Base-by-base conservation (phyloP, 2,329 filamentous ascomycete species). In the Fusarium stilboides region DNA sequence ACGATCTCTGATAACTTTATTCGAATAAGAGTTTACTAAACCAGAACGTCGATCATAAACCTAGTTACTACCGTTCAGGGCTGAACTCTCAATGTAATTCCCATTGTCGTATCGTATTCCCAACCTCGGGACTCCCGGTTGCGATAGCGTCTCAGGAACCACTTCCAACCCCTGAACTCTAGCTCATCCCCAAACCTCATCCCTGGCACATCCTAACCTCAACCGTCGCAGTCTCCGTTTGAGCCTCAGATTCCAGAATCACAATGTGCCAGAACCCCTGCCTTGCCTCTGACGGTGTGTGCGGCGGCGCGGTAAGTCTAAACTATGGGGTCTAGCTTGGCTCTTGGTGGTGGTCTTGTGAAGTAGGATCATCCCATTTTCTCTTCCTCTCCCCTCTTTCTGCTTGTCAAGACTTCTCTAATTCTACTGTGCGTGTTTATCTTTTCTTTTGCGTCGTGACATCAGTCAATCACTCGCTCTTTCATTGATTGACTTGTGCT, bases 231-330 rank as follows among this genome's bases (percentile, higher is more conserved):
- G 59, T 53, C 60, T 49, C 68, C 62, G 72, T 73, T 70, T 73
- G 72, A 74, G 72, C 59, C 70, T 74, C 68, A 70, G 70, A 65
- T 59, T 66, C 68, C 57, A 55, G 65, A 67, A 66, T 44, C 60
- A 31, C 34, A 40, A 65, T 52, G 40, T 42, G 28, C 47, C 46
- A 69, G 66, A 45, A 59, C 51, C 50, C 56, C 46, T 62, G 57
- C 46, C 45, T 52, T 44, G 44, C 60, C 57, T 52, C 47, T 42
- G 55, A 62, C 57, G 63, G 50, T 55, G 56, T 31, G 61, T 42
- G 33, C 62, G 61, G 61, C 62, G 54, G 54, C 26, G 34, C 33
- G 45, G 40, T 45, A 45, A 34, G 43, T 50, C 56, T 44, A 53
- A 44, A 44, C 44, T 59, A 50, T 54, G 47, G 40, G 36, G 44